A percentile compares a stretch with the other conserved stretches of the same genome.
Evolutionary conservation across 805 yeast species (phyloP).

Genomic region (Yarrowia sp.): DNA sequence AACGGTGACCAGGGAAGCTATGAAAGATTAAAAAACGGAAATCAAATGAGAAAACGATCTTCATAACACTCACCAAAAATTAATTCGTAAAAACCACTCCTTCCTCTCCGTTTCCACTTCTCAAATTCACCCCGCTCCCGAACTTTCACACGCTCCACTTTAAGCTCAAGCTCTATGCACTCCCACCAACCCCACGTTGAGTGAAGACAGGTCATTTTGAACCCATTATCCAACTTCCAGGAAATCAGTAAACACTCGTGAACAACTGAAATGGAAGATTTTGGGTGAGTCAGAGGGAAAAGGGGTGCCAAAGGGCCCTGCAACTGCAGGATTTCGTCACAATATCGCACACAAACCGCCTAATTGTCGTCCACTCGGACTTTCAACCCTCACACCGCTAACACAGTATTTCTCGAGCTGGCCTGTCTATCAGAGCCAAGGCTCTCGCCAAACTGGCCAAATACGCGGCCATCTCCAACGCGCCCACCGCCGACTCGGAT

Average conservation of each 20-base stretch:
- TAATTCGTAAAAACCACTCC: background rate
- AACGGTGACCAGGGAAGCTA: too few relatives aligned
- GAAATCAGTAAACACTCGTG: background rate
- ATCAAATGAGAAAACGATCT: too few relatives aligned
- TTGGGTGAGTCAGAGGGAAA: conserved; percentile 40
- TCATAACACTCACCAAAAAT: background rate
- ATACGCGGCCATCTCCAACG: conserved; percentile 46
- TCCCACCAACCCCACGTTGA: conserved; percentile 23
- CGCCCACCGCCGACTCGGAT: conserved; percentile 41
- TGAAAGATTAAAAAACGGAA: background rate
- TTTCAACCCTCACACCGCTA: conserved; percentile 1
- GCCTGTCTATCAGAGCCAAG: conserved; percentile 49
- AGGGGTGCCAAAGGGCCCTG: too few relatives aligned
- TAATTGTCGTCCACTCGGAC: background rate
- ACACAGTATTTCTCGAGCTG: conserved; percentile 50
- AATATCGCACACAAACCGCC: too few relatives aligned
- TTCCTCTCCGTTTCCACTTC: background rate
- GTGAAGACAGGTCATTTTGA: conserved; percentile 9
- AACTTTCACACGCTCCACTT: conserved; percentile 23
- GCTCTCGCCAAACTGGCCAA: conserved; percentile 53
- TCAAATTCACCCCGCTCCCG: background rate
- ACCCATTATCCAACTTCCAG: background rate
- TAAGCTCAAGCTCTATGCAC: conserved; percentile 2
- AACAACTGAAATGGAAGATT: conserved; percentile 41
- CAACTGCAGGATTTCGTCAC: too few relatives aligned